These are phyloP conservation scores for Leptographium wingfieldii DNA, from an alignment of 2,329 filamentous ascomycete genomes.

Conservation along the genomic window DNA sequence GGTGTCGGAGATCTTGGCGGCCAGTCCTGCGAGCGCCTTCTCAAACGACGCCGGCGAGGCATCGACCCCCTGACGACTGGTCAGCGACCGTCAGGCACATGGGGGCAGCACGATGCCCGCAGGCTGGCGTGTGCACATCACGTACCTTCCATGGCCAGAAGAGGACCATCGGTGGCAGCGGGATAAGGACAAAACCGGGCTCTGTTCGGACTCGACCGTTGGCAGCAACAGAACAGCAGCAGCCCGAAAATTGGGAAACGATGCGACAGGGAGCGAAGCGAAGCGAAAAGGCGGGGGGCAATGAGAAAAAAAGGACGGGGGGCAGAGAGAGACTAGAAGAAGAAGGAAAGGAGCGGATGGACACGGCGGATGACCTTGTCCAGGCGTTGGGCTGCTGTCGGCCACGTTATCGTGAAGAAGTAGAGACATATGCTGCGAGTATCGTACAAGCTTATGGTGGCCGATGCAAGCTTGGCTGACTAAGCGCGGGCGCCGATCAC, in stretches of 20 bases:
- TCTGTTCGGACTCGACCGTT: too few relatives aligned
- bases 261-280: neutral
- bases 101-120: neutral
- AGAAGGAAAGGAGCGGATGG: neutral
- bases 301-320: neutral
- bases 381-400: neutral
- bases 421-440: neutral
- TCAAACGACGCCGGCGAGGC: slow-evolving; percentile 87
- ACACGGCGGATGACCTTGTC: neutral
- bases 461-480: neutral
- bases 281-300: neutral
- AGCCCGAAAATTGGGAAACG: neutral
- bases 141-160: slow-evolving; percentile 17
- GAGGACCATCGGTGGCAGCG: slow-evolving; percentile 15
- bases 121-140: neutral
- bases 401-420: neutral
- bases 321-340: neutral
- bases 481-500: neutral
- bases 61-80: slow-evolving; percentile 50
- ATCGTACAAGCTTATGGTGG: neutral
- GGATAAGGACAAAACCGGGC: neutral
- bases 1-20: slow-evolving; percentile 66
- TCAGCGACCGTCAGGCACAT: neutral
- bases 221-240: neutral
- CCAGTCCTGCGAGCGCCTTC: slow-evolving; percentile 72